Conservation (phyloP, 2,329 filamentous ascomycete species). For the Phaeosphaeria sp. region DNA sequence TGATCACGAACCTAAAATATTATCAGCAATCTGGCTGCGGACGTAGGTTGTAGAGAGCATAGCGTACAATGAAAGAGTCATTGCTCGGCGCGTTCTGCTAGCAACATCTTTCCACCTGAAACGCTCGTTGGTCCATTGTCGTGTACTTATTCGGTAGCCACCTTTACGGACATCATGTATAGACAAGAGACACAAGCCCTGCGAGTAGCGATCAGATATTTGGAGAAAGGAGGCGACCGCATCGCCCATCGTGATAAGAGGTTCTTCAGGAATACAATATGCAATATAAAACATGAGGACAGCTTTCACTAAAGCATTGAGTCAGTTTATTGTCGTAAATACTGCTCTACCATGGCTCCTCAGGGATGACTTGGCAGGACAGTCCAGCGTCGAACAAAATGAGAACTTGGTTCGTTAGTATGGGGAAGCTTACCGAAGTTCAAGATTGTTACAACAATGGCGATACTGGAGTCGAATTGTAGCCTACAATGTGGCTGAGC, state of each 20-base stretch:
- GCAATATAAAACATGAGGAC: slow-evolving; percentile 21
- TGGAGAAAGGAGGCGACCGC: slow-evolving; percentile 27
- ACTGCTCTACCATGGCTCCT: not conserved
- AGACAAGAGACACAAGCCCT: slow-evolving; percentile 20
- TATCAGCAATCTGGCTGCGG: not conserved
- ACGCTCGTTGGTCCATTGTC: slow-evolving; percentile 9
- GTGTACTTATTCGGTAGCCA: slow-evolving; percentile 5
- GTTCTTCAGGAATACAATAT: slow-evolving; percentile 18
- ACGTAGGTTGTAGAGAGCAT: not conserved
- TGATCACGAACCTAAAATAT: slow-evolving; percentile 2
- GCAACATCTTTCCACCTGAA: slow-evolving; percentile 17
- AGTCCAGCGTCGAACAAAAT: not conserved
- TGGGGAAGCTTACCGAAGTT: slow-evolving; percentile 15
- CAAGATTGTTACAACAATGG: slow-evolving; percentile 18
- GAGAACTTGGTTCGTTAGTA: not conserved
- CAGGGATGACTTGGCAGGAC: not conserved
- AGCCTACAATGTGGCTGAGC: slow-evolving; percentile 23
- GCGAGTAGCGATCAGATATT: slow-evolving; percentile 10
- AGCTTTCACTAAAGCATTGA: slow-evolving; percentile 20
- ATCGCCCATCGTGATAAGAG: slow-evolving; percentile 31
- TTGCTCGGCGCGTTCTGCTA: slow-evolving; percentile 13
- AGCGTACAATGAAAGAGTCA: slow-evolving; percentile 12
- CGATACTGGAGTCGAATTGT: slow-evolving; percentile 19
- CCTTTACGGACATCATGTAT: slow-evolving; percentile 7
- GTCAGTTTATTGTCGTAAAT: not conserved